Evolutionary conservation across 345 rosid genomes (phyloP).

Genomic region (Brassica napus): DNA sequence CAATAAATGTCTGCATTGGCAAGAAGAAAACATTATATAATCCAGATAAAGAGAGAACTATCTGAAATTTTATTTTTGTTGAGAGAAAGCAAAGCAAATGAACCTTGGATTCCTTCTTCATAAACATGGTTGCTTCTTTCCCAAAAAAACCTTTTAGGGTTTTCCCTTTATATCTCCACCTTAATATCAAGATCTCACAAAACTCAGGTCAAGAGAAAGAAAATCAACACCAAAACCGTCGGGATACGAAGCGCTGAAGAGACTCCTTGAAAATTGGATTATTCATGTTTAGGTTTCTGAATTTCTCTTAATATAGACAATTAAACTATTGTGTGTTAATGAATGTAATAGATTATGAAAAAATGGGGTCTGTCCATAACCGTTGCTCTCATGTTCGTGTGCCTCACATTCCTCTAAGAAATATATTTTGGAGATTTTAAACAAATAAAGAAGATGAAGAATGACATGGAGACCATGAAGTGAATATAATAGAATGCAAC

Average conservation of each 20-base stretch:
- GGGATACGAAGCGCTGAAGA: constrained; percentile 26
- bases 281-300: constrained; percentile 36
- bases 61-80: background rate
- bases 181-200: constrained; percentile 5
- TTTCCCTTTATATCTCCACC: background rate
- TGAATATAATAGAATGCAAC: background rate
- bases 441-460: background rate
- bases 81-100: background rate
- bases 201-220: constrained; percentile 17
- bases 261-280: constrained; percentile 18
- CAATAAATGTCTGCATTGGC: constrained; percentile 6
- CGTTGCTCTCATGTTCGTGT: constrained; percentile 34
- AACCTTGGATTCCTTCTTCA: constrained; percentile 21
- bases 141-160: constrained; percentile 17
- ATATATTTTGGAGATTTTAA: constrained; percentile 4
- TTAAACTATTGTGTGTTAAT: constrained; percentile 13
- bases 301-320: constrained; percentile 38
- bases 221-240: constrained; percentile 24
- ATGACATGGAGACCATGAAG: constrained; percentile 35
- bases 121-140: constrained; percentile 23
- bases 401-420: constrained; percentile 32
- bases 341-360: background rate
- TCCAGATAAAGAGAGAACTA: constrained; percentile 5
- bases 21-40: background rate
- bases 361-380: constrained; percentile 22